These are phyloP conservation scores for Przewalskia tangutica DNA, from an alignment of 257 asterid species.

Conservation along the genomic window DNA sequence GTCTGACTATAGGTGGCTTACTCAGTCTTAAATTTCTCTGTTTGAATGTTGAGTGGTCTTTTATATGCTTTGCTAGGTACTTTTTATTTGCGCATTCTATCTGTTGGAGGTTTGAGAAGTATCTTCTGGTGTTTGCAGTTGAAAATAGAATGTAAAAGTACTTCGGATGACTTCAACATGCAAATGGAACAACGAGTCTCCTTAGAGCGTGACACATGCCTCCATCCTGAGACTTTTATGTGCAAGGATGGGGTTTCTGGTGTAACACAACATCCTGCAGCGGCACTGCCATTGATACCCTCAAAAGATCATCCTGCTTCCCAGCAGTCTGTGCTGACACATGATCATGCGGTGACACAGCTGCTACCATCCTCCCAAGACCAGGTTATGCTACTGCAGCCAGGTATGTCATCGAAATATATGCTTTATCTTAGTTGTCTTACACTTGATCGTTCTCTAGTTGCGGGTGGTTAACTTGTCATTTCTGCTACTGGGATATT, in stretches of 20 bases:
- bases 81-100: background rate
- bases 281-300: slow-evolving; percentile 15
- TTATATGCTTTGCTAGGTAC: background rate
- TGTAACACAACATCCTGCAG: slow-evolving; percentile 2
- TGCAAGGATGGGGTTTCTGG: slow-evolving; percentile 41
- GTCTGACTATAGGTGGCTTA: background rate
- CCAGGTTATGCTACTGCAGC: slow-evolving; percentile 34
- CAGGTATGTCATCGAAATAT: slow-evolving; percentile 32
- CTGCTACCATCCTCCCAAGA: slow-evolving; percentile 39
- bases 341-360: slow-evolving; percentile 1
- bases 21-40: background rate
- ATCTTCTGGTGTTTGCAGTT: background rate
- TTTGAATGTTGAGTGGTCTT: background rate
- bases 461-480: background rate
- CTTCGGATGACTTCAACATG: slow-evolving; percentile 21
- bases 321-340: slow-evolving; percentile 24
- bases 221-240: slow-evolving; percentile 34
- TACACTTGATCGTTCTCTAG: background rate
- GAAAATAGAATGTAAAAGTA: background rate
- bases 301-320: slow-evolving; percentile 41
- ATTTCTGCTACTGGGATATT: slow-evolving; percentile 10
- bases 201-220: slow-evolving; percentile 32
- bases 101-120: slow-evolving; percentile 1
- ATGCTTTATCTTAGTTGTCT: slow-evolving; percentile 4
- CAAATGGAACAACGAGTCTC: slow-evolving; percentile 60